Conservation (phyloP, 371 early-diverging fungal genomes). For the Funneliformis caledonium region DNA sequence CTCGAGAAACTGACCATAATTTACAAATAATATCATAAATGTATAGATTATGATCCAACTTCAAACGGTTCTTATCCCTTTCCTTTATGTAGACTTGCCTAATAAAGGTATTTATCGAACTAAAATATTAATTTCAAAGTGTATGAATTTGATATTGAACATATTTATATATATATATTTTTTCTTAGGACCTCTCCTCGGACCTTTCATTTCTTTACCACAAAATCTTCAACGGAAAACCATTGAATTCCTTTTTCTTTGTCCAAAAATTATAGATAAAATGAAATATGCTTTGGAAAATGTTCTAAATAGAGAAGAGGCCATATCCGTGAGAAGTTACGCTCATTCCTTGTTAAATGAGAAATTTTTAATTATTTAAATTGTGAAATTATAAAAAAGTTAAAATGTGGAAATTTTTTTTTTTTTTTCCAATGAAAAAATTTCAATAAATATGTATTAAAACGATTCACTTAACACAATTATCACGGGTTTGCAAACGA, state of each 20-base stretch:
- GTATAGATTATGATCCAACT: constrained; percentile 29
- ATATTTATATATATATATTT: neutral
- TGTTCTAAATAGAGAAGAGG: neutral
- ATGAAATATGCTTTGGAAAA: constrained; percentile 21
- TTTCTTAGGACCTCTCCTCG: constrained; percentile 36
- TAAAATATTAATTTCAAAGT: neutral
- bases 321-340: neutral
- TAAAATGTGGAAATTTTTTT: neutral
- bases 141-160: neutral
- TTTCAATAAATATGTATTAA: too few relatives aligned
- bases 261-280: constrained; percentile 32
- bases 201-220: constrained; percentile 37
- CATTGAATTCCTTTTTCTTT: constrained; percentile 39
- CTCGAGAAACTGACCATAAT: neutral
- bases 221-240: constrained; percentile 33
- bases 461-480: neutral
- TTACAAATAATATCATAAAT: neutral
- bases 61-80: constrained; percentile 34
- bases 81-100: constrained; percentile 21
- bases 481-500: neutral
- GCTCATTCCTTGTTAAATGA: neutral
- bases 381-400: neutral
- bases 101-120: constrained; percentile 33
- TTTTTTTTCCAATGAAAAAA: neutral
- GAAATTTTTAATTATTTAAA: constrained; percentile 1